phyloP scores from a whole-genome alignment of 2,329 filamentous ascomycete species.

The Arthrobotrys sphaeroides region DNA sequence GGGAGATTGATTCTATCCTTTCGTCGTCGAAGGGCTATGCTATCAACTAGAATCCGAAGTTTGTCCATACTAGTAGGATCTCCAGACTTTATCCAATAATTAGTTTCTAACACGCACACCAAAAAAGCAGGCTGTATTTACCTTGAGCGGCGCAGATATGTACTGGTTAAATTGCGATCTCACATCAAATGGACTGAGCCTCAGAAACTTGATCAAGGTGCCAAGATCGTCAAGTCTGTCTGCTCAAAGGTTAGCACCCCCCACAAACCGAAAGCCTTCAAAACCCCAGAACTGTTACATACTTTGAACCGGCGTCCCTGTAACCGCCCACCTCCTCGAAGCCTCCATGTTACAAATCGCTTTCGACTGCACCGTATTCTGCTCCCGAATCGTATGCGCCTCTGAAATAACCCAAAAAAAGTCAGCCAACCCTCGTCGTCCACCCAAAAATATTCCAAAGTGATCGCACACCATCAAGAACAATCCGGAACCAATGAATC shows the following conservation, averaged over 20 bases:
- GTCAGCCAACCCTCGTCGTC: conserved; percentile 15
- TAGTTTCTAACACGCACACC: conserved; percentile 76
- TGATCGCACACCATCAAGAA: conserved; percentile 53
- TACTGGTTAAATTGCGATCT: conserved; percentile 62
- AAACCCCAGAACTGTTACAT: conserved; percentile 54
- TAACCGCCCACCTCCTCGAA: conserved; percentile 61
- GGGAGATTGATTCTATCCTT: conserved; percentile 92
- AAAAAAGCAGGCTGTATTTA: conserved; percentile 87
- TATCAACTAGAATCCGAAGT: conserved; percentile 87
- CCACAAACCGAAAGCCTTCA: conserved; percentile 1
- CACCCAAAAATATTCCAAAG: conserved; percentile 34
- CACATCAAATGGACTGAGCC: conserved; percentile 63
- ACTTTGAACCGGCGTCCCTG: conserved; percentile 63
- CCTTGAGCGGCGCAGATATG: conserved; percentile 77
- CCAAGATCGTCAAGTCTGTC: conserved; percentile 75
- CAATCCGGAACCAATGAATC: conserved; percentile 50
- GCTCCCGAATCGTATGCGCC: conserved; percentile 62
- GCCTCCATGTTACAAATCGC: conserved; percentile 58
- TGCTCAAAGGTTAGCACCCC: conserved; percentile 59
- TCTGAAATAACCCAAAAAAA: conserved; percentile 62
- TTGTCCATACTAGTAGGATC: conserved; percentile 85
- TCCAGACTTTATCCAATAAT: conserved; percentile 59
- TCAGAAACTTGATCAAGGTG: conserved; percentile 65
- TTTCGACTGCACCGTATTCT: conserved; percentile 58
- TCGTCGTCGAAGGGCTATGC: conserved; percentile 87